phyloP scores from a whole-genome alignment of 139 green algal species.

The Micromonas commoda region DNA sequence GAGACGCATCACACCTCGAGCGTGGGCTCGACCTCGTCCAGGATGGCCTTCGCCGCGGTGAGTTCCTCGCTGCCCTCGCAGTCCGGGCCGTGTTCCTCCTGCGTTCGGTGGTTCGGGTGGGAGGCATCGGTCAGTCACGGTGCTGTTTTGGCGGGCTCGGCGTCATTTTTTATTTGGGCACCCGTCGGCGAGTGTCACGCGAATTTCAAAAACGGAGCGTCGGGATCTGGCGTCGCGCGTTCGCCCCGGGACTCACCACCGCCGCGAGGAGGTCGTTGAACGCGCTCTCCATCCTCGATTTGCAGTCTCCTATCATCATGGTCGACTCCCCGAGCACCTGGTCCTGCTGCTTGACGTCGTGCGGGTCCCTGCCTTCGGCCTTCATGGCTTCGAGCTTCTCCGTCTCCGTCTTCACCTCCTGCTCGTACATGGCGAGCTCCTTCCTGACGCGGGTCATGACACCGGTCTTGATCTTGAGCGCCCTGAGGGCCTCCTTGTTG shows the following conservation, averaged over 20 bases:
- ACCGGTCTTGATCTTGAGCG: conserved; percentile 14
- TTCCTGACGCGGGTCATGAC: background rate
- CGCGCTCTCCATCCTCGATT: background rate
- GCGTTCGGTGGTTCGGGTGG: too few species aligned
- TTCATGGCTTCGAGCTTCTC: background rate
- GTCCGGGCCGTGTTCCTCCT: background rate
- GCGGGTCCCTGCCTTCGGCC: background rate
- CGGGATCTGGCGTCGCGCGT: background rate
- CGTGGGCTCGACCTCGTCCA: background rate
- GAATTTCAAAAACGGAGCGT: background rate
- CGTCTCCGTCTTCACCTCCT: conserved; percentile 2
- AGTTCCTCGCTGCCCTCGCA: background rate
- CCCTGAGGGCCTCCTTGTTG: background rate
- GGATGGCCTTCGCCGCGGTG: background rate
- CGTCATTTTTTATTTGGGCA: too few species aligned
- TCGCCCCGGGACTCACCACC: background rate
- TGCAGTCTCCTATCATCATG: background rate
- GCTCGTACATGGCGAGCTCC: background rate
- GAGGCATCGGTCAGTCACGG: background rate
- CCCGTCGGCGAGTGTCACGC: too few species aligned
- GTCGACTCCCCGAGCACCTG: background rate
- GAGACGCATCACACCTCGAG: too few species aligned
- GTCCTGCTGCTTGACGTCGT: background rate
- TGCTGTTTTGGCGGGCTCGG: too few species aligned
- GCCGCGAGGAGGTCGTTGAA: background rate